Evolutionary conservation across 2,329 filamentous ascomycete species (phyloP).

Genomic region (Penicillium palitans): DNA sequence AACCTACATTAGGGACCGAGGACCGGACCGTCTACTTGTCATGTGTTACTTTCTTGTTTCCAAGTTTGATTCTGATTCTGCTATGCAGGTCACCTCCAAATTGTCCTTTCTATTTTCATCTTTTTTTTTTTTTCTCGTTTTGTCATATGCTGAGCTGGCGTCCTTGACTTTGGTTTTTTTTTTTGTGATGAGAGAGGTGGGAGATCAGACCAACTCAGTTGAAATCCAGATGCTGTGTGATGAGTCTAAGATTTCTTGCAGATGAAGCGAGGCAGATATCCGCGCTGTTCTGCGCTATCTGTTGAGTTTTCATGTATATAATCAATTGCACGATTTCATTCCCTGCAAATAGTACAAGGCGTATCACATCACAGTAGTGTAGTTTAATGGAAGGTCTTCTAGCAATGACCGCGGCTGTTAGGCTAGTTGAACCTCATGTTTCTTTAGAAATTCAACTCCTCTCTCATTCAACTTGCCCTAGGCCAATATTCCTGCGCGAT

Average conservation of each 20-base stretch:
- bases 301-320: conserved; percentile 1
- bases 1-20: conserved; percentile 17
- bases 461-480: background rate
- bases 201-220: background rate
- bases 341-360: background rate
- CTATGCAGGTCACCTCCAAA: conserved; percentile 5
- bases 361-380: background rate
- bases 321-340: background rate
- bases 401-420: background rate
- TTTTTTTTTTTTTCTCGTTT: background rate
- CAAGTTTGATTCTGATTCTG: conserved; percentile 5
- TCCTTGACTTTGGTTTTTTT: background rate
- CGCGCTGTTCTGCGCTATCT: background rate
- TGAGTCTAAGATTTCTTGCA: background rate
- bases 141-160: conserved; percentile 7
- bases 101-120: background rate
- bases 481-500: background rate
- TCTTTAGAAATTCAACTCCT: no score
- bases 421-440: background rate
- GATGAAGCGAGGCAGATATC: background rate
- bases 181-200: background rate
- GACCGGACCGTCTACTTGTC: conserved; percentile 20
- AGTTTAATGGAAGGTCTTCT: background rate
- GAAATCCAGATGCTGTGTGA: background rate
- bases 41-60: conserved; percentile 10